Conservation (phyloP, 495 filamentous ascomycete species). For the Aspergillus egyptiacus region DNA sequence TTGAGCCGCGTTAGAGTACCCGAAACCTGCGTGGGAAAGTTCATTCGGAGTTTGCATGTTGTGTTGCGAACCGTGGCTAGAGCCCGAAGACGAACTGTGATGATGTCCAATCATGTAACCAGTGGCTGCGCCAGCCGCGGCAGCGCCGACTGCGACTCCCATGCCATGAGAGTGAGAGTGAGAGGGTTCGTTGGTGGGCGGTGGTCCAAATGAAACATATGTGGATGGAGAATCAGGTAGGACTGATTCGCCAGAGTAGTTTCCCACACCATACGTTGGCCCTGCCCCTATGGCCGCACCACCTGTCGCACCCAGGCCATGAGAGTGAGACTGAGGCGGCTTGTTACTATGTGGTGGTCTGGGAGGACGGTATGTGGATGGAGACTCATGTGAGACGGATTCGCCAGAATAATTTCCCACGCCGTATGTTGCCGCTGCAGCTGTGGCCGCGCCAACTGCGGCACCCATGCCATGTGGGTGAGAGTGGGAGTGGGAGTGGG, state of each 20-base stretch:
- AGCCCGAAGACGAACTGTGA: slow-evolving; percentile 32
- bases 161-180: slow-evolving; percentile 25
- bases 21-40: slow-evolving; percentile 17
- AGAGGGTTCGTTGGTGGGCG: slow-evolving; percentile 16
- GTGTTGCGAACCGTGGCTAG: slow-evolving; percentile 26
- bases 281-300: slow-evolving; percentile 25
- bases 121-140: slow-evolving; percentile 43
- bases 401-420: no score
- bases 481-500: slow-evolving; percentile 12
- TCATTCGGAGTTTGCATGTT: slow-evolving; percentile 28
- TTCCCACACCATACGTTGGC: slow-evolving; percentile 25
- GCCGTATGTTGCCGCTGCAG: slow-evolving; percentile 44
- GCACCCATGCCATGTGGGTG: slow-evolving; percentile 30
- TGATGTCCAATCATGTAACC: slow-evolving; percentile 44
- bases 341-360: no score
- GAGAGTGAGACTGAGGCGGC: no score
- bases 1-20: slow-evolving; percentile 20
- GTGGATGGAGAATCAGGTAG: slow-evolving; percentile 18
- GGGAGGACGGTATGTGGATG: no score
- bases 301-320: no score
- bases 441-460: slow-evolving; percentile 41
- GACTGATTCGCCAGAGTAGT: slow-evolving; percentile 14
- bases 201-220: slow-evolving; percentile 19
- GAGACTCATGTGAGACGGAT: no score
- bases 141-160: slow-evolving; percentile 35